These are phyloP conservation scores for Backusella mclennaniae DNA, from an alignment of 192 early-diverging fungal genomes.

Conservation along the genomic window DNA sequence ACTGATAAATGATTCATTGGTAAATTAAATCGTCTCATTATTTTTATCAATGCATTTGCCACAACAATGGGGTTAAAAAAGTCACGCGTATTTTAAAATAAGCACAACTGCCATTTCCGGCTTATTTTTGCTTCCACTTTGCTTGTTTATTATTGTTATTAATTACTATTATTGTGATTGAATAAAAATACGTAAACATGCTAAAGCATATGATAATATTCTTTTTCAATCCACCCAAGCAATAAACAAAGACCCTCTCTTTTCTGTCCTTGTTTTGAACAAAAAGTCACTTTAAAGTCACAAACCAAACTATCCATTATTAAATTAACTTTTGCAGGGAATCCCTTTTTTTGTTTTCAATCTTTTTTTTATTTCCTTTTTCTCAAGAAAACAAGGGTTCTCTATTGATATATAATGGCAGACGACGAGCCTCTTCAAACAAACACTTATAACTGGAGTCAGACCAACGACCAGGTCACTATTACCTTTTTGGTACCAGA, in stretches of 20 bases:
- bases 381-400: neutral
- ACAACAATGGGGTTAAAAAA: too few relatives aligned
- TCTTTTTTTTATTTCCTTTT: neutral
- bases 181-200: neutral
- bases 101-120: neutral
- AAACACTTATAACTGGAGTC: slow-evolving; percentile 38
- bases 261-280: neutral
- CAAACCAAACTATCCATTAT: neutral
- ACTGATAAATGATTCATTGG: neutral
- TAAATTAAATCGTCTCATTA: neutral
- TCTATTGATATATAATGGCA: neutral
- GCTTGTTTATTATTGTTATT: neutral
- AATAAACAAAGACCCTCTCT: neutral
- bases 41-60: too few relatives aligned
- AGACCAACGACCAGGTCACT: slow-evolving; percentile 36
- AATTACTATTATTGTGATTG: too few relatives aligned
- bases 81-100: too few relatives aligned
- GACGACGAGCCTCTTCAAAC: slow-evolving; percentile 33
- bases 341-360: neutral
- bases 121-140: neutral
- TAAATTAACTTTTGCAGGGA: slow-evolving; percentile 1
- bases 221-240: neutral
- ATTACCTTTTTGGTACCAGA: slow-evolving; percentile 40
- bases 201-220: neutral
- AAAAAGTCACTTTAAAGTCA: slow-evolving; percentile 1